phyloP scores from a whole-genome alignment of 139 green algal species.

The Zygnema cylindricum region DNA sequence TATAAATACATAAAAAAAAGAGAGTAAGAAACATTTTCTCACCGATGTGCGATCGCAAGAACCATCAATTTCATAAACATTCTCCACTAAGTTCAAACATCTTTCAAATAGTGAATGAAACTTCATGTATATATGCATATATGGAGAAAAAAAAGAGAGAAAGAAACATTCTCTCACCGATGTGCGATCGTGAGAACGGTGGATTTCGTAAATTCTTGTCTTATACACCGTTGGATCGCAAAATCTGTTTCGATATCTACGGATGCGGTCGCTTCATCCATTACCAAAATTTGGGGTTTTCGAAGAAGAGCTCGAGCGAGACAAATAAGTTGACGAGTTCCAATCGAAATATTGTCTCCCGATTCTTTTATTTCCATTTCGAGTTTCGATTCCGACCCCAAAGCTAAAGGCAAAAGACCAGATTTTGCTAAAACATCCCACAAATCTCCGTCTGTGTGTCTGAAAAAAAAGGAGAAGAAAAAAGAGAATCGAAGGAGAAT shows the following conservation, averaged over 20 bases:
- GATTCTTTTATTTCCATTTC: constrained; percentile 73
- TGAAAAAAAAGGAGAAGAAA: too few species aligned
- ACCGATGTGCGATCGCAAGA: too few species aligned
- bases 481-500: too few species aligned
- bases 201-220: constrained; percentile 69
- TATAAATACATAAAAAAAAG: too few species aligned
- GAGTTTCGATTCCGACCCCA: constrained; percentile 11
- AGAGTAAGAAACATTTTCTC: too few species aligned
- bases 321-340: constrained; percentile 91
- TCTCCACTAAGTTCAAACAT: too few species aligned
- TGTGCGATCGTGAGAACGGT: constrained; percentile 73
- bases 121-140: too few species aligned
- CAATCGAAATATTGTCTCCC: constrained; percentile 83
- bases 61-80: too few species aligned
- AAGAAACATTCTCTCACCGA: constrained; percentile 44
- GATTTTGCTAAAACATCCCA: constrained; percentile 68
- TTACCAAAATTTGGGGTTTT: constrained; percentile 71
- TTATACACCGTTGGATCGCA: constrained; percentile 31
- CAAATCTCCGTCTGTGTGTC: constrained; percentile 69
- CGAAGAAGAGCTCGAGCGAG: constrained; percentile 83
- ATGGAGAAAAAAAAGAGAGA: background rate
- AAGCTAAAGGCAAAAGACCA: constrained; percentile 63
- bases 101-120: too few species aligned
- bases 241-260: constrained; percentile 82
- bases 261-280: constrained; percentile 89